Evolutionary conservation across 2,329 filamentous ascomycete species (phyloP).

Genomic region (Capronia epimyces): DNA sequence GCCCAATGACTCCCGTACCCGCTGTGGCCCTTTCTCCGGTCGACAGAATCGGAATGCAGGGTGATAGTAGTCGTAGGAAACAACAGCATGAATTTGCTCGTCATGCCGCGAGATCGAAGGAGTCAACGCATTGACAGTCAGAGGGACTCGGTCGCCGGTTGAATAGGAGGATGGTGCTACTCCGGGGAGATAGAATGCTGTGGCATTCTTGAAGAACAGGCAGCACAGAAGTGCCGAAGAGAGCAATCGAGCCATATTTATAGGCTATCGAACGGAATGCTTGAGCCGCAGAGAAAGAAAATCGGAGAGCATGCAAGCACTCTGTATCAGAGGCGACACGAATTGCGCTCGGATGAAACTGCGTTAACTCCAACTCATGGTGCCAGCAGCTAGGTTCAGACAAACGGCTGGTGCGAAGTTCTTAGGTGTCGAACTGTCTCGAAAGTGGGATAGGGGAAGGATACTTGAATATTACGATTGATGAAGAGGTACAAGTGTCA

Average conservation of each 20-base stretch:
- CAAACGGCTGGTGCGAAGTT: not conserved
- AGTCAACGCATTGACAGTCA: constrained; percentile 89
- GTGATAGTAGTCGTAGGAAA: constrained; percentile 96
- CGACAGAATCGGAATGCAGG: constrained; percentile 80
- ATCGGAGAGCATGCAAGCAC: not conserved
- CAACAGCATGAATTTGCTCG: constrained; percentile 79
- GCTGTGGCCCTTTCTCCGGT: constrained; percentile 68
- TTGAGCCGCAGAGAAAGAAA: not conserved
- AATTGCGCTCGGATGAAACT: not conserved
- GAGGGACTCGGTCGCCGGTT: constrained; percentile 68
- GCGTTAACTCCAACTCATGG: not conserved
- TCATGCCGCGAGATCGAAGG: constrained; percentile 73
- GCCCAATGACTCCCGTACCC: constrained; percentile 81
- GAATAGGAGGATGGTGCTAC: constrained; percentile 92
- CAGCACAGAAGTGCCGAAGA: constrained; percentile 9
- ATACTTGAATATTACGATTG: not conserved
- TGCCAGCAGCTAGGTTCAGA: not conserved
- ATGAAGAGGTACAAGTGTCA: not conserved
- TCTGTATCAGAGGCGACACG: not conserved
- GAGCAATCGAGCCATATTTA: constrained; percentile 11
- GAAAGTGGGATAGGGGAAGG: not conserved
- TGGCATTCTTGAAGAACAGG: constrained; percentile 7
- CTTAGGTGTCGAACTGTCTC: not conserved
- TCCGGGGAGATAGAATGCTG: constrained; percentile 89
- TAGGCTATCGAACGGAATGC: not conserved